Conservation (phyloP, 768 basidiomycete species). For the Coprinopsis cinerea region DNA sequence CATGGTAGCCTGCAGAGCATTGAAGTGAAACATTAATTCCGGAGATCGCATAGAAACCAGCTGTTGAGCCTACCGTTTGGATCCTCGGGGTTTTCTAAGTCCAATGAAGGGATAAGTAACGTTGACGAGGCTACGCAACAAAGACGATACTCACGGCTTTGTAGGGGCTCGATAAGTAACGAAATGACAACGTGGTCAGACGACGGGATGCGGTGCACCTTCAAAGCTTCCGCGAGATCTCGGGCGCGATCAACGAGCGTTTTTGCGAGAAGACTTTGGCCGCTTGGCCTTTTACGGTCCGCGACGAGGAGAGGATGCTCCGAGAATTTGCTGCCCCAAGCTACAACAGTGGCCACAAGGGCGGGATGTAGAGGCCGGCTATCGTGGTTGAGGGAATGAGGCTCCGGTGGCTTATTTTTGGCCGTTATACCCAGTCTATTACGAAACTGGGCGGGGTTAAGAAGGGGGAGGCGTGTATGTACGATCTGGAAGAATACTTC, state of each 20-base stretch:
- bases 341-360: constrained; percentile 79
- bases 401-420: constrained; percentile 1
- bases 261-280: constrained; percentile 74
- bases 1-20: constrained; percentile 59
- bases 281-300: constrained; percentile 64
- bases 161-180: constrained; percentile 75
- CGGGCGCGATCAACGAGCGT: constrained; percentile 74
- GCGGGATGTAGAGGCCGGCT: constrained; percentile 58
- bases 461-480: constrained; percentile 80
- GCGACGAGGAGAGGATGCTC: constrained; percentile 80
- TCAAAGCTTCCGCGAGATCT: constrained; percentile 81
- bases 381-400: constrained; percentile 16
- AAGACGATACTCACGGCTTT: constrained; percentile 66
- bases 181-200: constrained; percentile 80
- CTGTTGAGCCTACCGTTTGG: constrained; percentile 48
- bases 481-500: constrained; percentile 94
- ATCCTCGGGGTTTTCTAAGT: constrained; percentile 65
- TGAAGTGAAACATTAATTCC: constrained; percentile 13
- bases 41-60: constrained; percentile 8
- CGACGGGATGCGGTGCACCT: constrained; percentile 76
- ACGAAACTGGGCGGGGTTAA: constrained; percentile 80
- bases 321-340: constrained; percentile 92
- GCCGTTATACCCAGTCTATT: constrained; percentile 39
- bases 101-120: constrained; percentile 11
- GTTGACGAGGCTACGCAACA: constrained; percentile 3